phyloP scores from a whole-genome alignment of 2,329 filamentous ascomycete genomes.

The Waltergamsia citrina region DNA sequence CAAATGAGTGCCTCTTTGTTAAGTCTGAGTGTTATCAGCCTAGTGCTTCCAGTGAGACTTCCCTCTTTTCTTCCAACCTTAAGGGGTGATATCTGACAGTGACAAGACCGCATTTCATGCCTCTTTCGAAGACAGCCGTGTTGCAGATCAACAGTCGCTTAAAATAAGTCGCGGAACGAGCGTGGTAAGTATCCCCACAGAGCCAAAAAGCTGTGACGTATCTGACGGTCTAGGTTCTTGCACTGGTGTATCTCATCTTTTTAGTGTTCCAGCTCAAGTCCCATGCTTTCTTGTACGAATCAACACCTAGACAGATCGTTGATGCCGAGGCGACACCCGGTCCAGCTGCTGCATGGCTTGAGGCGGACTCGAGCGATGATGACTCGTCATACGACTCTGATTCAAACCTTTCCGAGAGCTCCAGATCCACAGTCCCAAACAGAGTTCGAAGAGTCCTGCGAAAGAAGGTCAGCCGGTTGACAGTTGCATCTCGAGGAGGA shows the following conservation, averaged over 20 bases:
- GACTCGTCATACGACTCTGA: constrained; percentile 19
- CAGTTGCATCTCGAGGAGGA: no score
- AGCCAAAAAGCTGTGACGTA: no score
- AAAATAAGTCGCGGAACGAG: constrained; percentile 86
- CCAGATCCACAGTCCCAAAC: no score
- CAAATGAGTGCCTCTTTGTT: constrained; percentile 94
- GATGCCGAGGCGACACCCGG: constrained; percentile 86
- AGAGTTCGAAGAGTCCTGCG: no score
- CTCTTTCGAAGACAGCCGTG: constrained; percentile 55
- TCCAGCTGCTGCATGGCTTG: constrained; percentile 72
- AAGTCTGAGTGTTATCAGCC: constrained; percentile 81
- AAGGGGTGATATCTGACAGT: constrained; percentile 15
- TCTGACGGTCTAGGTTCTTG: constrained; percentile 45
- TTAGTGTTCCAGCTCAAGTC: constrained; percentile 87
- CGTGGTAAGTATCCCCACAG: constrained; percentile 55
- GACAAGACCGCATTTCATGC: constrained; percentile 78
- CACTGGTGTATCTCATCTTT: constrained; percentile 76
- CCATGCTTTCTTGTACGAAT: constrained; percentile 85
- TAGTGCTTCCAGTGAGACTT: constrained; percentile 63
- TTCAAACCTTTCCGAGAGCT: not conserved
- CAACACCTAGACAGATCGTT: constrained; percentile 84
- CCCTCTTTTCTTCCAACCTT: not conserved
- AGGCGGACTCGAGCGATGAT: constrained; percentile 47
- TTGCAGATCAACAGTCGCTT: constrained; percentile 62
- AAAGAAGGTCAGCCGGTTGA: no score